These are phyloP conservation scores for Streptanthus diversifolius DNA, from an alignment of 345 rosid genomes.

Conservation along the genomic window DNA sequence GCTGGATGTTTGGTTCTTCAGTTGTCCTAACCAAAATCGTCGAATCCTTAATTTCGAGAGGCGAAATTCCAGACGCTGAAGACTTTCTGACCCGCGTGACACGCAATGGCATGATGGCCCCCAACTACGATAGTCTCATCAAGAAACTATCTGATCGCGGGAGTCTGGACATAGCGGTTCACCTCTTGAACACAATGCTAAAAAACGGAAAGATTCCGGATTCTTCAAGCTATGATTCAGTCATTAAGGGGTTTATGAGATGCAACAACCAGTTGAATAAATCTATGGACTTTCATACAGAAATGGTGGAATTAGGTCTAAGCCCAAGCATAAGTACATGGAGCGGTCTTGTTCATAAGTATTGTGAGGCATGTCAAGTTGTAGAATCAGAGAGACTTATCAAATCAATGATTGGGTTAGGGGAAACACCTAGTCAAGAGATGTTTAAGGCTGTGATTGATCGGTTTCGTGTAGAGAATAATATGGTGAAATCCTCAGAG, in stretches of 20 bases:
- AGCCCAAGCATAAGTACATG: conserved; percentile 51
- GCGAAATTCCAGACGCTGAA: conserved; percentile 52
- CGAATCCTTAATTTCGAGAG: conserved; percentile 42
- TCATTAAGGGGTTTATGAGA: conserved; percentile 45
- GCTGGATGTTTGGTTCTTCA: conserved; percentile 45
- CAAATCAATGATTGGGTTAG: conserved; percentile 40
- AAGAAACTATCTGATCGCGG: conserved; percentile 47
- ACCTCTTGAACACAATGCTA: conserved; percentile 64
- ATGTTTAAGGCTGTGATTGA: conserved; percentile 53
- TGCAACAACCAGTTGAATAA: conserved; percentile 34
- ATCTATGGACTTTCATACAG: conserved; percentile 60
- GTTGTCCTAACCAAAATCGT: conserved; percentile 47
- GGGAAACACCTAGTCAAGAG: conserved; percentile 53
- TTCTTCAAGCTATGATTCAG: conserved; percentile 55
- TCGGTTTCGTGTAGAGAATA: conserved; percentile 48
- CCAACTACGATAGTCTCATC: conserved; percentile 51
- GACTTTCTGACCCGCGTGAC: conserved; percentile 45
- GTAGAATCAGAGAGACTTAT: conserved; percentile 56
- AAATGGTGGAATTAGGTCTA: conserved; percentile 56
- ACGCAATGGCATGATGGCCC: conserved; percentile 27
- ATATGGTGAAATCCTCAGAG: conserved; percentile 54
- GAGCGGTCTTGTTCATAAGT: conserved; percentile 40
- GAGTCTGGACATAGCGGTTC: conserved; percentile 46
- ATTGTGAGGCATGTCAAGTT: conserved; percentile 43
- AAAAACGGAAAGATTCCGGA: conserved; percentile 47